Evolutionary conservation across 2,329 filamentous ascomycete species (phyloP).

Genomic region (Dendryphion nanum): DNA sequence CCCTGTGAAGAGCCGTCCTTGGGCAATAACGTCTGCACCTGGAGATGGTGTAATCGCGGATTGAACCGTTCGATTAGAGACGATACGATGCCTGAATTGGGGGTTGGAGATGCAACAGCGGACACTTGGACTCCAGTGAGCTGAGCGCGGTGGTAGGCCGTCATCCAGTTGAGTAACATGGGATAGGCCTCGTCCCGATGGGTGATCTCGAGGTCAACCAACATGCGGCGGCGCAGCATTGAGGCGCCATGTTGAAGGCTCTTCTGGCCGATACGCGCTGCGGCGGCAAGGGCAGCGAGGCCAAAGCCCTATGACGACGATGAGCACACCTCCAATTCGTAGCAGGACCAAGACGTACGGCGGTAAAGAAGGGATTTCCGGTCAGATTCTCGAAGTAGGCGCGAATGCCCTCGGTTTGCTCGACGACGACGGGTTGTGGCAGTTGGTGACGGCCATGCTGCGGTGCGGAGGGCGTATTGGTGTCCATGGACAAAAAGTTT

Average conservation of each 20-base stretch:
- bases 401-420: conserved; percentile 30
- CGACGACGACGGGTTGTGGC: conserved; percentile 35
- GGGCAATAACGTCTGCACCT: conserved; percentile 63
- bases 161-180: conserved; percentile 95
- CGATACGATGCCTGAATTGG: conserved; percentile 46
- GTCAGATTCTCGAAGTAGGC: conserved; percentile 47
- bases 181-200: conserved; percentile 90
- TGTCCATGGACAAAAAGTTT: conserved; percentile 27
- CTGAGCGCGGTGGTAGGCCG: conserved; percentile 69
- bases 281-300: conserved; percentile 83
- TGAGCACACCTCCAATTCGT: conserved; percentile 29
- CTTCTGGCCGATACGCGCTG: conserved; percentile 75
- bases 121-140: conserved; percentile 43
- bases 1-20: conserved; percentile 67
- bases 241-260: conserved; percentile 70
- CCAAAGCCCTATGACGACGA: conserved; percentile 67
- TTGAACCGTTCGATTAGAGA: conserved; percentile 58
- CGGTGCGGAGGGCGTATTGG: conserved; percentile 32
- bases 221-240: conserved; percentile 76
- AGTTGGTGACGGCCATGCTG: conserved; percentile 34
- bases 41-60: conserved; percentile 61
- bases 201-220: conserved; percentile 94
- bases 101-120: conserved; percentile 9
- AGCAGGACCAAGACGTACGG: conserved; percentile 52
- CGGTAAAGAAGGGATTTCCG: conserved; percentile 55